Base-by-base conservation (phyloP, 257 asterid species). In the Plantago elongata region DNA sequence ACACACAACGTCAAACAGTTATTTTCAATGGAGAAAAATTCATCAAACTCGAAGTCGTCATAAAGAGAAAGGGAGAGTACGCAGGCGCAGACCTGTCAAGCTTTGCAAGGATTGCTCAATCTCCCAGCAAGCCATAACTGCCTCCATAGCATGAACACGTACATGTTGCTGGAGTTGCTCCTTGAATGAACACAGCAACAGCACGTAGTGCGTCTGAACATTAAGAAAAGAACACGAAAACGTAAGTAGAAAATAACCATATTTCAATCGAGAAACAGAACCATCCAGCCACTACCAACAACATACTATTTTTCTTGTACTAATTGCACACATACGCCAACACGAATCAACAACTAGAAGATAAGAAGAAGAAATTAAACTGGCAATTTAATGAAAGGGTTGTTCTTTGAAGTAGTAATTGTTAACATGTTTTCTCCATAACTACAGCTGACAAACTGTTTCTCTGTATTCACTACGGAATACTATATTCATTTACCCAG, bases 121-220 rank as follows among this genome's bases (percentile, higher is more conserved):
- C 69, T 82, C 93, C 89, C 89, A 84, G 72, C 89, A 82, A 15
- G 88, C 86, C 91, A 81, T 81, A 38, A 84, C 88, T 34, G 86
- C 88, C 69, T 84, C 88, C 91, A 81, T 84, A 50, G 91, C 91
- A 60, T 84, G 91, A 60, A 81, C 86, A 30, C 86, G 84, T 27
- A 81, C 88, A 65, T 84, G 88, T 62, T 81, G 92, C 65, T 84
- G 86, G 54, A 81, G 79, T 64, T 85, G 85, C 52, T 82, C 89
- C 71, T 85, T 85, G 60, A 85, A 85, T 15, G 87, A 80, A 80
- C 83, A 82, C 47, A 82, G 89, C 73, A 85, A 68, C 34, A 83
- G 61, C 55, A 84, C 85, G 15, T 84, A 84, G 68, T 81, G 81
- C 30, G 92, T 79, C 92, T 84, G 22, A 74, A 61, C 29, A 40